Base-by-base conservation (phyloP, 371 early-diverging fungal genomes). In the Lichtheimia ornata region DNA sequence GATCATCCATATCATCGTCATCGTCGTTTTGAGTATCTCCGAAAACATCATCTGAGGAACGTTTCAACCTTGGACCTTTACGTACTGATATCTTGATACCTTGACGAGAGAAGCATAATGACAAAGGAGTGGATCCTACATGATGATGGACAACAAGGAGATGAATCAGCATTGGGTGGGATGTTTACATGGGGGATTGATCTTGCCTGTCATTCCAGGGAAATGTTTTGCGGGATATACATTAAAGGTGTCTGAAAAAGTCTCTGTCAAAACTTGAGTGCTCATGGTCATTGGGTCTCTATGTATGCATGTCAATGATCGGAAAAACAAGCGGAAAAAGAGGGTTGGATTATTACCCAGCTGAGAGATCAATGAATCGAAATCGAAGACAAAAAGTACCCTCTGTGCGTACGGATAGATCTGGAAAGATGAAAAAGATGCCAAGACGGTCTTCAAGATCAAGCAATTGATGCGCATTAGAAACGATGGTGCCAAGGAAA, bases 51-150 rank as follows among this genome's bases (percentile, higher is more conserved):
- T 56, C 57, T 18, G 57, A 50, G 18, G 56, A 30, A 6, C 63
- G 63, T 35, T 63, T 63, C 18, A 50, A 14, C 14, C 63, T 49
- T 24, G 56, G 57, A 15, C 56, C 57, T 20, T 63, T 63, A n/a
- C 88, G 81, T 58, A 90, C 86, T 24, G 89, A 87, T 59, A 89
- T 89, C 62, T 86, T 84, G 50, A 88, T 76, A 7, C 90, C 89
- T 69, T 90, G 89, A 27, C 76, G 76, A 5, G 89, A 86, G 69
- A 91, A 90, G 56, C 85, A 82, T 66, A 79, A 84, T 0, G 90
- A 89, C 0, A 91, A 69, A 6, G 76, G 73, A 7, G 89, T 89
- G 3, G 90, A 87, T 49, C 80, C 85, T 90, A 22, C 2, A 22
- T 22, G 22, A 22, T 22, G 22, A 22, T 22, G 22, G 22, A 22